phyloP scores from a whole-genome alignment of 2,329 filamentous ascomycete species.

The Aspergillus sclerotialis region DNA sequence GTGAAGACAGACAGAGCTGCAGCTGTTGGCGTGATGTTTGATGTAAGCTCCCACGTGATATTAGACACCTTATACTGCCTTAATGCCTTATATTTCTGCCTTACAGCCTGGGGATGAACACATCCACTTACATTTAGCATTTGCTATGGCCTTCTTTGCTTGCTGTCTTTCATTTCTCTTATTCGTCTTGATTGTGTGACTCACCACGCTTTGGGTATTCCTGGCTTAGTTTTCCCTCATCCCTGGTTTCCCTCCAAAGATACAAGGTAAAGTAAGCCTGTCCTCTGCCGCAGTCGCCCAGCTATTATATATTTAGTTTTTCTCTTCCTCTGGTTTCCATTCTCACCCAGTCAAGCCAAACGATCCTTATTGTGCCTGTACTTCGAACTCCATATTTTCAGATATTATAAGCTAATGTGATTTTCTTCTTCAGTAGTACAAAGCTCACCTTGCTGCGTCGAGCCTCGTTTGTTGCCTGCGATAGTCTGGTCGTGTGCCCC shows the following conservation, averaged over 20 bases:
- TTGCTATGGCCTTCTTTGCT: no score
- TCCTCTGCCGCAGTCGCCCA: no score
- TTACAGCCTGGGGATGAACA: no score
- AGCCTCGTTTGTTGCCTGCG: background rate
- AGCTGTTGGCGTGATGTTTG: background rate
- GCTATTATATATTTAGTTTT: background rate
- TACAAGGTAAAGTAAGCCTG: background rate
- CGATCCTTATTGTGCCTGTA: background rate
- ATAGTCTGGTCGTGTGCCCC: background rate
- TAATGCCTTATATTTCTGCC: no score
- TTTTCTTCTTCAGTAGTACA: background rate
- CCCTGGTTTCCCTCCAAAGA: background rate
- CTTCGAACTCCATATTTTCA: background rate
- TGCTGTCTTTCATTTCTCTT: constrained; percentile 13
- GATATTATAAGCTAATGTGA: background rate
- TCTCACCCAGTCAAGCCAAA: background rate
- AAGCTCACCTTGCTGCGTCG: background rate
- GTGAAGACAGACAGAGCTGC: background rate
- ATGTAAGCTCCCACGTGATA: no score
- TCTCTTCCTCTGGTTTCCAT: background rate
- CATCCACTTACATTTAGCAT: no score
- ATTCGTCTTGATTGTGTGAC: constrained; percentile 2
- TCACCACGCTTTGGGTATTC: background rate
- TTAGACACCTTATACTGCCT: no score
- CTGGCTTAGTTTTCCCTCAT: background rate